A percentile compares a stretch with the other conserved stretches of the same genome.
Evolutionary conservation across 1,284 basidiomycete species (phyloP).

Genomic region (Melanopsichium pennsylvanicum): DNA sequence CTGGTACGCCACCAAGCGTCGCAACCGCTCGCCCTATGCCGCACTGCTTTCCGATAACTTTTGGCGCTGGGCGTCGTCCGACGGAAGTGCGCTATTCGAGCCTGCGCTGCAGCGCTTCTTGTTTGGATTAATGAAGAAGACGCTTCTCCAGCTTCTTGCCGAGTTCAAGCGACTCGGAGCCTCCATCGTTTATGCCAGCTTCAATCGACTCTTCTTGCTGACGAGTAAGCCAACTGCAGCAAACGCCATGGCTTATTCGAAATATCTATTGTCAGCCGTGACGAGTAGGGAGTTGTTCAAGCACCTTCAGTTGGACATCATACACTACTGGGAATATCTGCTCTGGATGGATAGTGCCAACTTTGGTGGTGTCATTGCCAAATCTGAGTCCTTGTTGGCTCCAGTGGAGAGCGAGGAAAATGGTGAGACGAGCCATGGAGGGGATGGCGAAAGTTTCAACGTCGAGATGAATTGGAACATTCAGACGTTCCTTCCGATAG

Average conservation of each 20-base stretch:
- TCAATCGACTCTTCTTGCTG: conserved; percentile 86
- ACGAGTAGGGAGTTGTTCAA: conserved; percentile 95
- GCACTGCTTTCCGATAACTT: conserved; percentile 79
- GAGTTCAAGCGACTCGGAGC: conserved; percentile 96
- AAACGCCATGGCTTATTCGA: conserved; percentile 92
- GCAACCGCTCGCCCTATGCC: conserved; percentile 72
- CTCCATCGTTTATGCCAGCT: conserved; percentile 88
- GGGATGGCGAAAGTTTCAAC: conserved; percentile 31
- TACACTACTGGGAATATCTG: conserved; percentile 92
- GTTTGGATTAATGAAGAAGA: conserved; percentile 96
- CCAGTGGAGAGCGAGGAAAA: conserved; percentile 4
- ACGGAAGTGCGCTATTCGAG: conserved; percentile 85
- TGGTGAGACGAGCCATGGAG: conserved; percentile 70
- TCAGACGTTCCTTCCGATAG: conserved; percentile 83
- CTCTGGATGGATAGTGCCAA: conserved; percentile 97
- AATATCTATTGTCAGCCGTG: conserved; percentile 88
- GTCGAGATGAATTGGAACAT: conserved; percentile 94
- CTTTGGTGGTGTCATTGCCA: conserved; percentile 82
- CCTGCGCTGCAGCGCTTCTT: conserved; percentile 92
- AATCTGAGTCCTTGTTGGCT: conserved; percentile 20
- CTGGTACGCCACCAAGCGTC: conserved; percentile 85
- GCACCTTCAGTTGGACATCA: conserved; percentile 85
- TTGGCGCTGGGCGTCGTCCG: conserved; percentile 94
- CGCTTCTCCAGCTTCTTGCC: conserved; percentile 92
- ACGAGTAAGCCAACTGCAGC: conserved; percentile 92